These are phyloP conservation scores for Coffea humblotiana DNA, from an alignment of 305 asterid species.

Conservation along the genomic window DNA sequence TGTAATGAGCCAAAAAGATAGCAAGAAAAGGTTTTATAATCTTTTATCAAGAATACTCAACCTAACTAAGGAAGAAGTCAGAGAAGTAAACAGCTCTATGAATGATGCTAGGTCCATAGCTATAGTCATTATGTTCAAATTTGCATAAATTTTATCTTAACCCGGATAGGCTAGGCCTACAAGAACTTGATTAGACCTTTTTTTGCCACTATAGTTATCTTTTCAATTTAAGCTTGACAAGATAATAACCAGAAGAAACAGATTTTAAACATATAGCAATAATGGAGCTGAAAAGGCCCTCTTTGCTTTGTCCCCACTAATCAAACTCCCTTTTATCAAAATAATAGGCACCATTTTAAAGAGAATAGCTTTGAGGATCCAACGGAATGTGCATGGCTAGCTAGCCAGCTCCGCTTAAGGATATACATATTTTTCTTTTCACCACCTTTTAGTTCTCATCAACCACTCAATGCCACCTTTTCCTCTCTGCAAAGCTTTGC, in stretches of 20 bases:
- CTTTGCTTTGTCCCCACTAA: slow-evolving; percentile 61
- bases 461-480: slow-evolving; percentile 51
- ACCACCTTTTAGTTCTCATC: slow-evolving; percentile 43
- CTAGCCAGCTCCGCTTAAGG: slow-evolving; percentile 11
- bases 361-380: slow-evolving; percentile 42
- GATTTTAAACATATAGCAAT: slow-evolving; percentile 36
- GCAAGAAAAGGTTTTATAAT: not conserved
- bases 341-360: slow-evolving; percentile 43
- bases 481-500: slow-evolving; percentile 50
- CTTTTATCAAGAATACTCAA: slow-evolving; percentile 7
- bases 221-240: slow-evolving; percentile 29
- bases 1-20: not conserved
- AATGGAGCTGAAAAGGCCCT: slow-evolving; percentile 53
- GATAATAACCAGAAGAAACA: slow-evolving; percentile 44
- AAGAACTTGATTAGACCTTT: slow-evolving; percentile 20
- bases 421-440: slow-evolving; percentile 12
- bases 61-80: no score
- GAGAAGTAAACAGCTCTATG: no score
- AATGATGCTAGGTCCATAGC: not conserved
- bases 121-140: not conserved
- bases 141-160: slow-evolving; percentile 7
- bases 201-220: slow-evolving; percentile 14
- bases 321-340: slow-evolving; percentile 33
- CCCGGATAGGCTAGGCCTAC: not conserved
- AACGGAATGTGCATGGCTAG: slow-evolving; percentile 71